These are phyloP conservation scores for Phytopythium helicoides DNA, from an alignment of 352 stramenopile genomes.

Conservation along the genomic window DNA sequence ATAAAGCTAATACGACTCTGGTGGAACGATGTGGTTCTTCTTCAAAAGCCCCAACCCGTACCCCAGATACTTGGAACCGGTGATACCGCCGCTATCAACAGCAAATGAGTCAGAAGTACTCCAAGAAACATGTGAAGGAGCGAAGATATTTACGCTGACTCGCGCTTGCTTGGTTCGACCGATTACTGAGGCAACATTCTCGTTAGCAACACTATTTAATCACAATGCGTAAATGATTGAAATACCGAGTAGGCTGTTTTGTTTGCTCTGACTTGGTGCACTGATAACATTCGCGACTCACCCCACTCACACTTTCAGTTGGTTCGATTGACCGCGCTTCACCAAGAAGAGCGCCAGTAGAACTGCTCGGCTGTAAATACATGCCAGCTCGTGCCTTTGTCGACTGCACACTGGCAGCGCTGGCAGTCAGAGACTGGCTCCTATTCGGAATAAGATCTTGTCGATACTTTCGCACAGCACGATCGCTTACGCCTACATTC, in stretches of 20 bases:
- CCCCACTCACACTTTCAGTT: conserved; percentile 1
- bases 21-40: conserved; percentile 58
- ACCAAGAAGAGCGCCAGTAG: conserved; percentile 8
- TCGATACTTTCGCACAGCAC: conserved; percentile 66
- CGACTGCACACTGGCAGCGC: conserved; percentile 20
- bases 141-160: neutral
- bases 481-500: conserved; percentile 49
- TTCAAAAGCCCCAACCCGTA: conserved; percentile 77
- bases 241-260: neutral
- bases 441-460: conserved; percentile 64
- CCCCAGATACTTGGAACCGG: conserved; percentile 72
- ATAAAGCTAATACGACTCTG: conserved; percentile 9
- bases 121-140: neutral
- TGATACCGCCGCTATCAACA: conserved; percentile 32
- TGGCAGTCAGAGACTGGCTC: conserved; percentile 43
- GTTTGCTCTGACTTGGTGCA: conserved; percentile 26
- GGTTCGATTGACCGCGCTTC: conserved; percentile 1
- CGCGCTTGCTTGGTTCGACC: neutral
- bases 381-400: neutral
- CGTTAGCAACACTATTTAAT: too few species aligned
- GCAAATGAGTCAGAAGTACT: neutral
- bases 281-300: conserved; percentile 65
- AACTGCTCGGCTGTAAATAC: conserved; percentile 22
- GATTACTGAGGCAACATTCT: neutral
- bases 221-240: too few species aligned